These are phyloP conservation scores for Ceratorhiza oryzae-sativae DNA, from an alignment of 1,284 basidiomycete species.

Conservation along the genomic window DNA sequence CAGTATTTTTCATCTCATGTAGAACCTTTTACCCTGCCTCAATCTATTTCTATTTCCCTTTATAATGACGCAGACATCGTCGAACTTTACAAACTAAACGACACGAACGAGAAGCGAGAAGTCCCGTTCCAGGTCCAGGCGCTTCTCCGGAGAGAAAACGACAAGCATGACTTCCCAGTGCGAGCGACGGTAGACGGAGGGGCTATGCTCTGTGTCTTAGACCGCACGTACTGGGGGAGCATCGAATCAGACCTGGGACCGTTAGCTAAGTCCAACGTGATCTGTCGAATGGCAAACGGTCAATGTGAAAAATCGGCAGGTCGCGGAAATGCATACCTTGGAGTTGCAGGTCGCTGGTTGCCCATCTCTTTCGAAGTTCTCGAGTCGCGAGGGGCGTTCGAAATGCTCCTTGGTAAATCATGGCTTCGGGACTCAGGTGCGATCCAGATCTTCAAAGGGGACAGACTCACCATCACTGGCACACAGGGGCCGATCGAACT, in stretches of 20 bases:
- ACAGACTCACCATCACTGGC: neutral
- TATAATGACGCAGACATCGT: neutral
- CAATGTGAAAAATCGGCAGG: neutral
- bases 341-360: neutral
- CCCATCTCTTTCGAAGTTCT: constrained; percentile 3
- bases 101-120: neutral
- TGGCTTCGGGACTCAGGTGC: constrained; percentile 6
- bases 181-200: constrained; percentile 16
- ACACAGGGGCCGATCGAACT: constrained; percentile 7
- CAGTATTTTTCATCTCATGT: constrained; percentile 13
- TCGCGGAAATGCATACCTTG: neutral
- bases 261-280: neutral
- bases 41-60: constrained; percentile 3
- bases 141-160: neutral
- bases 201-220: constrained; percentile 18
- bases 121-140: neutral
- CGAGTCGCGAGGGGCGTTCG: constrained; percentile 5
- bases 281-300: constrained; percentile 22
- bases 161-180: neutral
- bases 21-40: neutral
- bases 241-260: neutral
- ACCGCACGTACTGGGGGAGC: neutral
- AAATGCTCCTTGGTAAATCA: constrained; percentile 11
- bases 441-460: neutral
- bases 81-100: constrained; percentile 8